phyloP scores from a whole-genome alignment of 805 yeast species.

The Yarrowia alimentaria region DNA sequence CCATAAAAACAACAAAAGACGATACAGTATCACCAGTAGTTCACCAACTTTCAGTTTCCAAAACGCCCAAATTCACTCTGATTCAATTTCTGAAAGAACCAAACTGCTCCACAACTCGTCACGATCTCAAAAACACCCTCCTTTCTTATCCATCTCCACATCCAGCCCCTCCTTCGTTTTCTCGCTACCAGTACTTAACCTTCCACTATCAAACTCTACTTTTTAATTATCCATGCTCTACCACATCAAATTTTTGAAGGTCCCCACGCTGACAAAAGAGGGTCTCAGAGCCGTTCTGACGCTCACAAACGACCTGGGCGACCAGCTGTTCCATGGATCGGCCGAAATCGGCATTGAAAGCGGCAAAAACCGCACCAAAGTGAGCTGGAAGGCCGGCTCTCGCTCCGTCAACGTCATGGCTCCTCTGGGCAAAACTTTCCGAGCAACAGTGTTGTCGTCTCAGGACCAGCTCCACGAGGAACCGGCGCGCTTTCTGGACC shows the following conservation, averaged over 20 bases:
- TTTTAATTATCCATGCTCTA: slow-evolving; percentile 37
- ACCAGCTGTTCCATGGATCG: slow-evolving; percentile 42
- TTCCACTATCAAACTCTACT: too few relatives aligned
- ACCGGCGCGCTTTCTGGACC: background rate
- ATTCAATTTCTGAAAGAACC: too few relatives aligned
- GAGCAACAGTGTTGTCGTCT: slow-evolving; percentile 1
- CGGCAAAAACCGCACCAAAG: background rate
- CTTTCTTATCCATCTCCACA: too few relatives aligned
- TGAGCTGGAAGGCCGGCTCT: background rate
- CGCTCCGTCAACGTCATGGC: slow-evolving; percentile 1
- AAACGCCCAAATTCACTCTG: too few relatives aligned
- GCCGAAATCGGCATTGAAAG: slow-evolving; percentile 27
- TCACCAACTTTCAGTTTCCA: too few relatives aligned
- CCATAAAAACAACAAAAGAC: too few relatives aligned
- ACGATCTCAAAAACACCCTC: too few relatives aligned
- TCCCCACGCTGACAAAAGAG: slow-evolving; percentile 32
- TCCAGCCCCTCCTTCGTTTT: too few relatives aligned
- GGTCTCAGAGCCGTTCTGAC: slow-evolving; percentile 32
- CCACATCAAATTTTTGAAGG: slow-evolving; percentile 42
- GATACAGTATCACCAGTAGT: too few relatives aligned
- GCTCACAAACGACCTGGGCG: slow-evolving; percentile 46
- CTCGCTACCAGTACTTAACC: too few relatives aligned
- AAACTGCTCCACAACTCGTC: too few relatives aligned
- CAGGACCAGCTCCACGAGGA: background rate
- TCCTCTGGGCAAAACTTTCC: background rate